Evolutionary conservation across 2,329 filamentous ascomycete genomes (phyloP).

Genomic region (Coniochaeta prunicola): DNA sequence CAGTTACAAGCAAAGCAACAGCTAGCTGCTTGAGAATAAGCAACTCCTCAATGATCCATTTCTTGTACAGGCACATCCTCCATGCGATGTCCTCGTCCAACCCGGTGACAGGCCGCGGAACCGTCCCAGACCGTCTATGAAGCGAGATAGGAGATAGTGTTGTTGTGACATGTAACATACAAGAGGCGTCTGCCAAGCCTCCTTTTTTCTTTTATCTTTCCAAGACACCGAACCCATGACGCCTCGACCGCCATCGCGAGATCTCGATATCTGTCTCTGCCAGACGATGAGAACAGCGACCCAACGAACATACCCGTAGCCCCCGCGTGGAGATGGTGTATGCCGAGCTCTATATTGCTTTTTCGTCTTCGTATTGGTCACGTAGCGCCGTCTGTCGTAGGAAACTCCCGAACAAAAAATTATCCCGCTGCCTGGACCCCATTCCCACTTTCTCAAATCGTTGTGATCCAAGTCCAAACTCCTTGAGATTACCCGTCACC

Average conservation of each 20-base stretch:
- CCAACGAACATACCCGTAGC: not conserved
- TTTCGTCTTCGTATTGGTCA: not conserved
- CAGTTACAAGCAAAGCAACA: not conserved
- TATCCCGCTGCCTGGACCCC: not conserved
- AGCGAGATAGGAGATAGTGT: not conserved
- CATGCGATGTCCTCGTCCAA: not conserved
- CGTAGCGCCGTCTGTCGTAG: constrained; percentile 1
- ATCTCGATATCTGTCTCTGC: not conserved
- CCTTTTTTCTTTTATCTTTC: not conserved
- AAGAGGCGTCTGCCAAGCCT: not conserved
- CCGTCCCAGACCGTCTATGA: not conserved
- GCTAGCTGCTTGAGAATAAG: not conserved
- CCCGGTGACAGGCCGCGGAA: not conserved
- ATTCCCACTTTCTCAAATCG: not conserved
- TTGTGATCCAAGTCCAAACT: not conserved
- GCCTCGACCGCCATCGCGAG: not conserved
- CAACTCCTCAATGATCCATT: not conserved
- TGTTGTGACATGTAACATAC: not conserved
- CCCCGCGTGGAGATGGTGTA: constrained; percentile 1
- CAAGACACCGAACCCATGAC: not conserved
- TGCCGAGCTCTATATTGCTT: not conserved
- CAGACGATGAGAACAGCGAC: not conserved
- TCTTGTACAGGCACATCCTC: not conserved
- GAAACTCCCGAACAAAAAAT: not conserved
- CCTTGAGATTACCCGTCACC: not conserved